Evolutionary conservation across 306 rosid genomes (phyloP).

Genomic region (Hippophae gyantsensis): DNA sequence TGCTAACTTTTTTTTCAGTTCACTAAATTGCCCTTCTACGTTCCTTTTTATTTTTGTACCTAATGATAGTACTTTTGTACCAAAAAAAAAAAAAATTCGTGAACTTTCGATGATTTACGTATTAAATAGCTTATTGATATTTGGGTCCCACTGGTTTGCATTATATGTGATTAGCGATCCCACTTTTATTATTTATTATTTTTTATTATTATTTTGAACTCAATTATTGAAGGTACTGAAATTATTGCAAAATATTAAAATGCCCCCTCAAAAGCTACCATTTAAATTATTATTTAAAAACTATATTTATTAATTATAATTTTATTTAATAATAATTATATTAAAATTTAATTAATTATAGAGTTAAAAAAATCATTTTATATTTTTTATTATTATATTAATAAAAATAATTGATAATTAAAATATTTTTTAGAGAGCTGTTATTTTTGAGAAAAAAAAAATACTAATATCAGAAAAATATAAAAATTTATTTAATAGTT

Average conservation of each 20-base stretch:
- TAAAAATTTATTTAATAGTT: too few relatives aligned
- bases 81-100: not conserved
- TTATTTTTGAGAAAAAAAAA: too few relatives aligned
- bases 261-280: too few relatives aligned
- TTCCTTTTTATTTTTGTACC: constrained; percentile 5
- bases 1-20: not conserved
- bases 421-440: too few relatives aligned
- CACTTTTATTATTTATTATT: constrained; percentile 13
- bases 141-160: constrained; percentile 32
- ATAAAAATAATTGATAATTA: too few relatives aligned
- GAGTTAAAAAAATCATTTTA: too few relatives aligned
- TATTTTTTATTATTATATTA: too few relatives aligned
- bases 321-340: too few relatives aligned
- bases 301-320: too few relatives aligned
- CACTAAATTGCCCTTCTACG: constrained; percentile 20
- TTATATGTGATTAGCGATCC: constrained; percentile 28
- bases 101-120: constrained; percentile 33
- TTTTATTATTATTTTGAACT: constrained; percentile 14
- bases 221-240: constrained; percentile 48
- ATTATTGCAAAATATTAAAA: constrained; percentile 15
- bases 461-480: too few relatives aligned
- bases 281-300: too few relatives aligned
- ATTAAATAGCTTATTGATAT: constrained; percentile 43
- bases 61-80: constrained; percentile 8
- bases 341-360: too few relatives aligned